Evolutionary conservation across 2,329 filamentous ascomycete species (phyloP), one percentile per base, ranked within the genome.

Genomic region (Leptographium lundbergii): DNA sequence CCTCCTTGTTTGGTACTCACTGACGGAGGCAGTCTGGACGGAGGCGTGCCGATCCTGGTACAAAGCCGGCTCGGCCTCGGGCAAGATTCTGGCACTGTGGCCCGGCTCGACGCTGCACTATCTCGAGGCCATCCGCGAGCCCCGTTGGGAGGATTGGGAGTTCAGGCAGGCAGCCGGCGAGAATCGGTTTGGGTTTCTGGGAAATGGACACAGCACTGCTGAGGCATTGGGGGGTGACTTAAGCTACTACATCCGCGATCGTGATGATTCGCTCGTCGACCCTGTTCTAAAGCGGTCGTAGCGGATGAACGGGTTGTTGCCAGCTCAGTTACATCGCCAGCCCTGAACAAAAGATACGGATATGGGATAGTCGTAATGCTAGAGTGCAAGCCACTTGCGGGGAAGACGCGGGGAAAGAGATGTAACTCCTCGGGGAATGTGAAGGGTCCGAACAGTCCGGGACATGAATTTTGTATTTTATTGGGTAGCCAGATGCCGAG

Each of bases 221-320:
- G 74, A 76, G 65, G 65, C 70, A 54, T 34, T 34, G 6, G 32
- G 32, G 32, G 32, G 32, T 34, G 73, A 74, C 60, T 69, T 70
- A 64, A 72, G 67, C 0, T 74, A 70, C 60, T 75, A 74, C 60
- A 71, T 73, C 57, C 61, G 69, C 2, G 65, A 71, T 34, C 7
- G 57, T 3, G 72, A 74, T 59, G 71, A 74, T 59, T 53, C 51
- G 13, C 51, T 27, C 25, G 32, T 34, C 10, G 32, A 34, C 32
- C 32, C 32, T 10, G 32, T 34, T 34, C 10, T 34, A 9, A 34
- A 34, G 9, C 32, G 32, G 6, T 9, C 9, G 32, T 34, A 34
- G 9, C 32, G 6, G 9, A 2, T 34, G 32, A 34, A 34, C 9
- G 32, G 9, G 32, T 9, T 34, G 32, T 34, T 11, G 32, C 2